Conservation (phyloP, 345 rosid species). For the thale cress (Arabidopsis thaliana) region TAIR10.1 NC_003076.8:15693501-15694000, state of each 20-base stretch:
- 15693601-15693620: constrained; percentile 23
- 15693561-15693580: constrained; percentile 11
- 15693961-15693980: background rate
- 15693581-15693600: constrained; percentile 9
- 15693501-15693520: constrained; percentile 15
- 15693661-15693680: too few relatives aligned
- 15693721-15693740: constrained; percentile 8
- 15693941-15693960: background rate
- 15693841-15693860: constrained; percentile 8
- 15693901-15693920: background rate
- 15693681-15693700: background rate
- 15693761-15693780: constrained; percentile 21
- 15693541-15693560: constrained; percentile 17
- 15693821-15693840: background rate
- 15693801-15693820: background rate
- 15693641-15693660: background rate
- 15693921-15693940: background rate
- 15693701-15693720: background rate
- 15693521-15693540: constrained; percentile 14
- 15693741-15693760: constrained; percentile 1
- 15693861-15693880: background rate
- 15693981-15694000: background rate
- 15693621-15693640: background rate
- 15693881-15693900: background rate
- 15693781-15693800: constrained; percentile 20